Evolutionary conservation across 257 asterid genomes (phyloP).

Genomic region (Handroanthus guayacan): DNA sequence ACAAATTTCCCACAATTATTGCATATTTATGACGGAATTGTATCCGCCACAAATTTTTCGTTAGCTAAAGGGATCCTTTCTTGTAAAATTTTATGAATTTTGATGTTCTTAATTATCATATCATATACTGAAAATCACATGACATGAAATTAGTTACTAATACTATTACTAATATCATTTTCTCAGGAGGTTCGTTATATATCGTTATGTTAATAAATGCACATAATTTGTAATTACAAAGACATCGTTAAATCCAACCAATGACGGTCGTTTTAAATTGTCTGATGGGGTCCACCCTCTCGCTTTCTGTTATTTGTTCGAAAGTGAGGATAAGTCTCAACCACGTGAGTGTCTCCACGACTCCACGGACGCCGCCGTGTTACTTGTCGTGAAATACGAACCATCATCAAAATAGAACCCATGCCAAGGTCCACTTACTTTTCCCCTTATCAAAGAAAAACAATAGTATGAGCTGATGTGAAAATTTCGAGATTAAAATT

Average conservation of each 20-base stretch:
- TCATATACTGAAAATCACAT: neutral
- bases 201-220: neutral
- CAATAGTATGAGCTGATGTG: no score
- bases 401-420: neutral
- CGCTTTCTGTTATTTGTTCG: conserved; percentile 30
- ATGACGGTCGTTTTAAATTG: neutral
- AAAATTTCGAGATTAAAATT: no score
- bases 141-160: neutral
- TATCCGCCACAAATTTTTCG: no score
- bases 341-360: conserved; percentile 31
- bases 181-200: neutral
- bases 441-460: no score
- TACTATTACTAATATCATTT: neutral
- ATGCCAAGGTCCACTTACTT: neutral
- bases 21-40: no score
- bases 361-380: conserved; percentile 35
- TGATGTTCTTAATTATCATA: no score
- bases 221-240: neutral
- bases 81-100: no score
- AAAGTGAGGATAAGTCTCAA: conserved; percentile 11
- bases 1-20: no score
- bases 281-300: conserved; percentile 29
- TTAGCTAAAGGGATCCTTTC: no score
- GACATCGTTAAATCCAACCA: conserved; percentile 17
- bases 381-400: neutral